phyloP scores from a whole-genome alignment of 495 filamentous ascomycete genomes.

The Neurospora sp. region DNA sequence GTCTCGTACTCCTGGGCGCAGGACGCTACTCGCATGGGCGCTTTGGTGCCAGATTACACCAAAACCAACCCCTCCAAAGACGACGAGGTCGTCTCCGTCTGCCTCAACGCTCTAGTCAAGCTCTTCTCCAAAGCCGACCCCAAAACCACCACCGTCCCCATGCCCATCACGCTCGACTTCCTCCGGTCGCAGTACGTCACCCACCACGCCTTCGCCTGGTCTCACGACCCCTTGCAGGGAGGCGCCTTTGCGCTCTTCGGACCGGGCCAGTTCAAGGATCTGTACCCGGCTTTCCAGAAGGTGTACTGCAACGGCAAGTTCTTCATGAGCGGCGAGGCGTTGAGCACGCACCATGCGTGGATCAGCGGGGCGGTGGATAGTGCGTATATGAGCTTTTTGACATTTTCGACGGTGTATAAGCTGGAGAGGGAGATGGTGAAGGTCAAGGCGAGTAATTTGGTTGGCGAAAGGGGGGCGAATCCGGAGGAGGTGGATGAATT shows the following conservation, averaged over 20 bases:
- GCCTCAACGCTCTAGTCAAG: conserved; percentile 5
- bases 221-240: conserved; percentile 23
- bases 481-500: conserved; percentile 1
- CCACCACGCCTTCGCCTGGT: conserved; percentile 29
- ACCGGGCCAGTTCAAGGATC: conserved; percentile 29
- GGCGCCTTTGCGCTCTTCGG: conserved; percentile 39
- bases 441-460: not conserved
- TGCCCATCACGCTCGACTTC: conserved; percentile 3
- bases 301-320: conserved; percentile 20
- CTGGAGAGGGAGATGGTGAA: not conserved
- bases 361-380: conserved; percentile 28
- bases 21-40: conserved; percentile 30
- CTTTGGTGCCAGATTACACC: conserved; percentile 17
- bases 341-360: conserved; percentile 34
- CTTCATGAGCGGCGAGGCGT: conserved; percentile 30
- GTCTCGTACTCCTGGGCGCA: conserved; percentile 33
- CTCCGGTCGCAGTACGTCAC: conserved; percentile 12
- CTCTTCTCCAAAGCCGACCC: conserved; percentile 1
- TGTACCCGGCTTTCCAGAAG: conserved; percentile 19
- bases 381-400: not conserved
- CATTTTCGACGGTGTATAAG: not conserved
- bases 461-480: not conserved
- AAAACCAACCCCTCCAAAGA: conserved; percentile 15
- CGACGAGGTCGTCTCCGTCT: conserved; percentile 1
- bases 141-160: conserved; percentile 3